Conservation (phyloP, 2,329 filamentous ascomycete genomes). For the Trematosphaeria pertusa region DNA sequence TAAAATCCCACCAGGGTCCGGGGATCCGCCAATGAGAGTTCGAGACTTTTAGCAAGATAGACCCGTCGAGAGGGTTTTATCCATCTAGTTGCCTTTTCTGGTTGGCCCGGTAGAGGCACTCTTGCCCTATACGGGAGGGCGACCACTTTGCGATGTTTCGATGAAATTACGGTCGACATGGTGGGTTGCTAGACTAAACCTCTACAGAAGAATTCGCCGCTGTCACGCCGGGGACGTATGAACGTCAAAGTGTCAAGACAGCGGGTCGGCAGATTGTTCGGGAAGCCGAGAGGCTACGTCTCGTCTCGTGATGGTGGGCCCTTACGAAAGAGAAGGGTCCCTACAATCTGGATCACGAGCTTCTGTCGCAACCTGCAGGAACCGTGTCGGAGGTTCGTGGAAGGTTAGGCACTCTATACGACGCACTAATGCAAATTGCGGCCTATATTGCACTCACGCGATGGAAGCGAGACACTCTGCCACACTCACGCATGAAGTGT, state of each 20-base stretch:
- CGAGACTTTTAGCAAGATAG: slow-evolving; percentile 30
- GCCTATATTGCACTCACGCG: slow-evolving; percentile 9
- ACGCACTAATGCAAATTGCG: slow-evolving; percentile 7
- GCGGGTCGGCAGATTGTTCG: slow-evolving; percentile 6
- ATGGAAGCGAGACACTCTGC: slow-evolving; percentile 13
- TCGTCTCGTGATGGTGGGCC: slow-evolving; percentile 26
- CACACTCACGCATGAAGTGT: not conserved
- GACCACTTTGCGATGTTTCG: slow-evolving; percentile 37
- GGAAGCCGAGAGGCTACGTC: slow-evolving; percentile 6
- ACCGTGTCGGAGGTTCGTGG: slow-evolving; percentile 22
- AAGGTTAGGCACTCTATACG: not conserved
- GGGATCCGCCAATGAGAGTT: slow-evolving; percentile 30
- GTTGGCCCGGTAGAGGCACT: too few relatives aligned
- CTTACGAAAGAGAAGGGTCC: slow-evolving; percentile 11
- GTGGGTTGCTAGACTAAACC: slow-evolving; percentile 8
- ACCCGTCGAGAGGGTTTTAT: slow-evolving; percentile 15
- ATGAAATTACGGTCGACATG: slow-evolving; percentile 25
- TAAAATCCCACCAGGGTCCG: slow-evolving; percentile 19
- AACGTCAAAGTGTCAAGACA: slow-evolving; percentile 13
- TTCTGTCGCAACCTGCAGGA: slow-evolving; percentile 22
- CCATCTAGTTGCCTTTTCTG: slow-evolving; percentile 38
- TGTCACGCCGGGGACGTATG: slow-evolving; percentile 10
- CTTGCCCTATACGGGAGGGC: slow-evolving; percentile 27
- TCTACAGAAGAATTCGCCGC: slow-evolving; percentile 18
- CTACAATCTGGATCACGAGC: slow-evolving; percentile 15